phyloP scores from a whole-genome alignment of 2,329 filamentous ascomycete genomes.

The Colletotrichum eremochloae region DNA sequence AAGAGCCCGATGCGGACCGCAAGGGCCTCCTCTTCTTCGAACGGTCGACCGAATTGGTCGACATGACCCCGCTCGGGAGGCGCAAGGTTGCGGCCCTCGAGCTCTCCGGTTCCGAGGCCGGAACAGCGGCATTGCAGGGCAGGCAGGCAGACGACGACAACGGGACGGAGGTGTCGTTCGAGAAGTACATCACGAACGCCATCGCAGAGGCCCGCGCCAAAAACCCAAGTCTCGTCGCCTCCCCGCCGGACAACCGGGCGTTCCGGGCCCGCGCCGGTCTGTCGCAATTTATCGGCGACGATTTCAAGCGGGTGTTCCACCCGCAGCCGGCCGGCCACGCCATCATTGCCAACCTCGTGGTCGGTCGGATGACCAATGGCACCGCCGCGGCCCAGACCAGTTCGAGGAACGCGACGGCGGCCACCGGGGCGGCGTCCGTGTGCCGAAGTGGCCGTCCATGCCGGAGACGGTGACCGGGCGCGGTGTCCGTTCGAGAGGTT shows the following conservation, averaged over 20 bases:
- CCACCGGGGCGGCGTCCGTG: neutral
- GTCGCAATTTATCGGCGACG: neutral
- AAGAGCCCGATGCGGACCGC: neutral
- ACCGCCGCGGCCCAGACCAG: neutral
- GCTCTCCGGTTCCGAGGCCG: neutral
- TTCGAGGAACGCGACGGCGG: neutral
- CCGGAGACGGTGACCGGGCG: neutral
- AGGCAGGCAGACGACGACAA: neutral
- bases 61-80: neutral
- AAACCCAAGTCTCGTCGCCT: neutral
- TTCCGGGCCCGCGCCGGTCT: neutral
- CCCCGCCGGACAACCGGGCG: neutral
- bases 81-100: neutral
- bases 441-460: neutral
- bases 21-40: slow-evolving; percentile 9
- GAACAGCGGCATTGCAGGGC: neutral
- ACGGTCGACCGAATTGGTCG: neutral
- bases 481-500: too few species aligned
- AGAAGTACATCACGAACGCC: neutral
- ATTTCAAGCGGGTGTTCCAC: slow-evolving; percentile 4
- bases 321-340: slow-evolving; percentile 7
- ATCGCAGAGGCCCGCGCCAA: neutral
- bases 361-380: neutral
- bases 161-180: neutral
- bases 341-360: slow-evolving; percentile 1